Percentiles rank a stretch among this genome's conserved stretches.
phyloP scores from a whole-genome alignment of 768 basidiomycete genomes.

The Phallus indusiatus region DNA sequence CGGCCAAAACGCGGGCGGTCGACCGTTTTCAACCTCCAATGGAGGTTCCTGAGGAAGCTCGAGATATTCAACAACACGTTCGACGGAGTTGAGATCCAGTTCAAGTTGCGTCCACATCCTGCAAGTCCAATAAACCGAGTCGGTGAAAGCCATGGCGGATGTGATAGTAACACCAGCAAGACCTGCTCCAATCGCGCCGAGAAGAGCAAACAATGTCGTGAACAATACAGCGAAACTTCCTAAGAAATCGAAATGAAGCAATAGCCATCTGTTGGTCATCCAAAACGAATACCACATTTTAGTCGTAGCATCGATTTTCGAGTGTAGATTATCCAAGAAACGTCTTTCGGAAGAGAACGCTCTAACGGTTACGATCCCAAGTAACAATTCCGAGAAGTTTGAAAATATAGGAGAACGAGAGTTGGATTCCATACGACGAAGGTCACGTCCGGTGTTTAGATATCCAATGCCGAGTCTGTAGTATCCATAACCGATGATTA shows the following conservation, averaged over 20 bases:
- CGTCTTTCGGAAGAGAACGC: constrained; percentile 77
- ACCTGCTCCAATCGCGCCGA: constrained; percentile 28
- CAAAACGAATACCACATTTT: constrained; percentile 83
- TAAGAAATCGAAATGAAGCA: constrained; percentile 73
- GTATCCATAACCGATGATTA: constrained; percentile 65
- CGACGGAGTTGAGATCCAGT: constrained; percentile 75
- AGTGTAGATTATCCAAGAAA: constrained; percentile 68
- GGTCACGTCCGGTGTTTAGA: constrained; percentile 70
- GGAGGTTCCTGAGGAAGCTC: constrained; percentile 84
- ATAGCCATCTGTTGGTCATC: constrained; percentile 81
- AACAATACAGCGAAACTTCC: constrained; percentile 65
- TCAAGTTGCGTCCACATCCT: constrained; percentile 50
- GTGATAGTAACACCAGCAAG: constrained; percentile 55
- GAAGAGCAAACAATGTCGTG: constrained; percentile 69
- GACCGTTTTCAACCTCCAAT: constrained; percentile 56
- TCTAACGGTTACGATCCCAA: constrained; percentile 67
- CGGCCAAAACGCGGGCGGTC: constrained; percentile 91
- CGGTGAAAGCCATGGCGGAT: constrained; percentile 56
- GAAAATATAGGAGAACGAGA: constrained; percentile 77
- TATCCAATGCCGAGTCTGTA: constrained; percentile 62
- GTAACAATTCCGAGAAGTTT: constrained; percentile 72
- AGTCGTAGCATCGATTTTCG: constrained; percentile 68
- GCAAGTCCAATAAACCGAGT: constrained; percentile 41
- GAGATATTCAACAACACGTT: constrained; percentile 87
- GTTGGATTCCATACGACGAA: constrained; percentile 87